phyloP scores from a whole-genome alignment of 768 basidiomycete species.

The Chiua virens region DNA sequence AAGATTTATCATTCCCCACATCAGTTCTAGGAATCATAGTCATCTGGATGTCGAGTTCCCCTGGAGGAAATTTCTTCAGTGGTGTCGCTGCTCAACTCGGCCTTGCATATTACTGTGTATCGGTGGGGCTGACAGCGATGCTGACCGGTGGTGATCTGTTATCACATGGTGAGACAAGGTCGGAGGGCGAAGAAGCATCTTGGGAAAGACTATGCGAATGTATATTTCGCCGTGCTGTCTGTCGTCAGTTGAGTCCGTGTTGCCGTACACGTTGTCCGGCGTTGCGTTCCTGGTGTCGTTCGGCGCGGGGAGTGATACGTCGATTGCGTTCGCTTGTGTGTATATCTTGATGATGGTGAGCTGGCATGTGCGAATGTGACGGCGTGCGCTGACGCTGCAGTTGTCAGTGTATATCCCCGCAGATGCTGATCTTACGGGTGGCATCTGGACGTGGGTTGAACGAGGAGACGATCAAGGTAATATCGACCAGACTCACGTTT shows the following conservation, averaged over 20 bases:
- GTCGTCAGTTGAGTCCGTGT: constrained; percentile 24
- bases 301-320: constrained; percentile 12
- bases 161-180: constrained; percentile 15
- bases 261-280: constrained; percentile 27
- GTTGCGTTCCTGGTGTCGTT: constrained; percentile 24
- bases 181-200: constrained; percentile 11
- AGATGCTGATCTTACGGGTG: constrained; percentile 25
- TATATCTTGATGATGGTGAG: constrained; percentile 27
- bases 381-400: neutral
- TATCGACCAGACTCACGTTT: constrained; percentile 15
- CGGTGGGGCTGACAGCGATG: constrained; percentile 19
- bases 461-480: constrained; percentile 6
- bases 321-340: constrained; percentile 16
- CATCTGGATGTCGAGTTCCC: constrained; percentile 12
- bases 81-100: constrained; percentile 15
- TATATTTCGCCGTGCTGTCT: constrained; percentile 18
- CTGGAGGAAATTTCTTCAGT: constrained; percentile 19
- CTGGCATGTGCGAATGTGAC: neutral
- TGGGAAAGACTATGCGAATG: constrained; percentile 17
- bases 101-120: constrained; percentile 19
- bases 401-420: constrained; percentile 28
- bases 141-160: constrained; percentile 21
- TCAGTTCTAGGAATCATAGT: constrained; percentile 20
- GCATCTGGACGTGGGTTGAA: constrained; percentile 18
- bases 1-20: neutral